Percentiles rank a stretch among this genome's conserved stretches.
Evolutionary conservation across 2,329 filamentous ascomycete genomes (phyloP).

Genomic region (Colletotrichum siamense): DNA sequence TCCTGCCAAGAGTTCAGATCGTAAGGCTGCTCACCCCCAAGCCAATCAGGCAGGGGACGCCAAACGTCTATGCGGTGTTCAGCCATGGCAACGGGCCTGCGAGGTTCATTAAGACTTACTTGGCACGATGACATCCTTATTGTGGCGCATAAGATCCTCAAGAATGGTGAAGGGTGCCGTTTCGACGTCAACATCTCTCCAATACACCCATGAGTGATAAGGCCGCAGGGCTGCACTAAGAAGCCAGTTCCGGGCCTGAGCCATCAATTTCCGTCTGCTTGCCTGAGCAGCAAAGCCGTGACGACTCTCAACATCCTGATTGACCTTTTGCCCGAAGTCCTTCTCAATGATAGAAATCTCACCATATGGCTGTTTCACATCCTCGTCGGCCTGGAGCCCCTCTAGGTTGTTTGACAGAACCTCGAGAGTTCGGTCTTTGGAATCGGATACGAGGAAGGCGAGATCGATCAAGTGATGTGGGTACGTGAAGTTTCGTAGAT

Average conservation of each 20-base stretch:
- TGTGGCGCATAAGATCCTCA: slow-evolving; percentile 97
- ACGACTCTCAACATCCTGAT: slow-evolving; percentile 96
- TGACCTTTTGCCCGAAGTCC: slow-evolving; percentile 97
- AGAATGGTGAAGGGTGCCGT: slow-evolving; percentile 96
- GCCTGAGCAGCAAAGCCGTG: slow-evolving; percentile 98
- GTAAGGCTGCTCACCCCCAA: slow-evolving; percentile 97
- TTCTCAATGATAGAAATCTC: slow-evolving; percentile 99
- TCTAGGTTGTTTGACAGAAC: slow-evolving; percentile 78
- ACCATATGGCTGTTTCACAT: slow-evolving; percentile 84
- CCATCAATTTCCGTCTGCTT: slow-evolving; percentile 93
- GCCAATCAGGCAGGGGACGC: slow-evolving; percentile 98
- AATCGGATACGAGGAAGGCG: slow-evolving; percentile 96
- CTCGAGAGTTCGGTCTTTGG: slow-evolving; percentile 86
- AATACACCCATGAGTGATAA: slow-evolving; percentile 99
- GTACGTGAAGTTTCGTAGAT: slow-evolving; percentile 95
- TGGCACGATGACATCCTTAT: slow-evolving; percentile 98
- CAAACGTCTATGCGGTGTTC: slow-evolving; percentile 76
- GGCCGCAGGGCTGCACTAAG: slow-evolving; percentile 90
- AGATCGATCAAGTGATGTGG: slow-evolving; percentile 96
- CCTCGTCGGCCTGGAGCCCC: slow-evolving; percentile 78
- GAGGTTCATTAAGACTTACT: slow-evolving; percentile 67
- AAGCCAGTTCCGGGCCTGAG: slow-evolving; percentile 96
- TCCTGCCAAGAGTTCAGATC: slow-evolving; percentile 99
- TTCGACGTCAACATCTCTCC: slow-evolving; percentile 98
- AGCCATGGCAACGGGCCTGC: slow-evolving; percentile 18